These are phyloP conservation scores for Calonectria crousiana DNA, from an alignment of 2,329 filamentous ascomycete genomes.

Conservation along the genomic window DNA sequence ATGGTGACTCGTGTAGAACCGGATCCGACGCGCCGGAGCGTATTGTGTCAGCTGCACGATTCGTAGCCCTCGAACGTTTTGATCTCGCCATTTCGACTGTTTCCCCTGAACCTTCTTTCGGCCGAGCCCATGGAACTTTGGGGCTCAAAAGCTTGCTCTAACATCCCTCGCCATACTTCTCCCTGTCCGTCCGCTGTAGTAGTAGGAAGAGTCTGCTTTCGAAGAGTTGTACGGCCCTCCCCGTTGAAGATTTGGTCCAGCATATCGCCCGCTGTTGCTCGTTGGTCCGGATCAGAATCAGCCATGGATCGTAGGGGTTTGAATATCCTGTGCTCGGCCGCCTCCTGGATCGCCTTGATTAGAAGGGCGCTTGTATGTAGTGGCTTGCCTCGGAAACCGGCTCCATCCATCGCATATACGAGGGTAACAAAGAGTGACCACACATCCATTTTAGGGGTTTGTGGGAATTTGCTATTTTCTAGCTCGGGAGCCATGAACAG, in stretches of 20 bases:
- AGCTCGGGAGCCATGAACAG: slow-evolving; percentile 29
- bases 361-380: no score
- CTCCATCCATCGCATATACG: not conserved
- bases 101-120: no score
- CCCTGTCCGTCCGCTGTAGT: no score
- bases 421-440: slow-evolving; percentile 44
- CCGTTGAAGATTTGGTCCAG: not conserved
- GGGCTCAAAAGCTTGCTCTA: no score
- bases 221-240: not conserved
- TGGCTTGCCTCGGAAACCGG: not conserved
- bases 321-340: not conserved
- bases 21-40: not conserved
- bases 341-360: slow-evolving; percentile 1
- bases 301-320: not conserved
- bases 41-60: not conserved
- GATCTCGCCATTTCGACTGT: no score
- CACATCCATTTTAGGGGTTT: slow-evolving; percentile 40
- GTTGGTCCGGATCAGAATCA: not conserved
- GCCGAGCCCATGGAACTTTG: no score
- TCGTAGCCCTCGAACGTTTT: not conserved
- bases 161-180: not conserved
- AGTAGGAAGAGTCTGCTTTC: no score
- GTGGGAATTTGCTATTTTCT: not conserved
- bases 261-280: slow-evolving; percentile 14
- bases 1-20: not conserved